Evolutionary conservation across 768 basidiomycete species (phyloP), one percentile per base, ranked within the genome.

Genomic region (Tricholoma terreum): DNA sequence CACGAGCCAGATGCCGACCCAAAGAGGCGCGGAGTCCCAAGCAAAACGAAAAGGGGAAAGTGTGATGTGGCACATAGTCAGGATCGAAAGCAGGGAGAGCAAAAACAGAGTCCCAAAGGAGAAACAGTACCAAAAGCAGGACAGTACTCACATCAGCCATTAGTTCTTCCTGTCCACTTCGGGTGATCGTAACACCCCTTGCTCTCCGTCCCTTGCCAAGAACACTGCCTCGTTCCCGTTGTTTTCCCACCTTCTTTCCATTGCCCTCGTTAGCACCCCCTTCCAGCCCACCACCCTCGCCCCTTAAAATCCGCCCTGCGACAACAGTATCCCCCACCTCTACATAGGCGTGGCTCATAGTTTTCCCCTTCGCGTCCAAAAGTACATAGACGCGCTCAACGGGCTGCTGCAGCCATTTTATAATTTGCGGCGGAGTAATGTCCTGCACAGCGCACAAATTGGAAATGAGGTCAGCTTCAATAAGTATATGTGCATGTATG

Each of bases 301-400:
- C 81, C 11, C 90, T 79, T 10, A 92, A 76, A 31, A 89, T 86
- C 22, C 82, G 79, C 46, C 86, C 83, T 11, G 88, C 88, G 24
- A 81, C 78, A 1, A 79, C 78, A 30, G 85, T 81, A 58, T 81
- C 78, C 21, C 73, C 73, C 59, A 91, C 82, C 68, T 93, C 91
- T 12, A 89, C 86, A 61, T 86, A 93, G 1, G 92, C 91, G 69
- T 94, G 91, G 60, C 87, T 90, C 54, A 87, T 77, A 0, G 92
- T 94, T 72, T 93, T 93, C 38, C 91, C 91, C 62, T 88, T 86
- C 35, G 79, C 75, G 63, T 94, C 91, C 56, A 94, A 81, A 17
- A 94, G 80, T 38, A 92, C 88, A 63, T 92, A 88, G 7, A 86
- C 87, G 50, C 84, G 81, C 52, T 79, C 76, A n/a, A 85, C 71